Conservation (phyloP, 2,329 filamentous ascomycete genomes). For the Camptophora hylomeconis region DNA sequence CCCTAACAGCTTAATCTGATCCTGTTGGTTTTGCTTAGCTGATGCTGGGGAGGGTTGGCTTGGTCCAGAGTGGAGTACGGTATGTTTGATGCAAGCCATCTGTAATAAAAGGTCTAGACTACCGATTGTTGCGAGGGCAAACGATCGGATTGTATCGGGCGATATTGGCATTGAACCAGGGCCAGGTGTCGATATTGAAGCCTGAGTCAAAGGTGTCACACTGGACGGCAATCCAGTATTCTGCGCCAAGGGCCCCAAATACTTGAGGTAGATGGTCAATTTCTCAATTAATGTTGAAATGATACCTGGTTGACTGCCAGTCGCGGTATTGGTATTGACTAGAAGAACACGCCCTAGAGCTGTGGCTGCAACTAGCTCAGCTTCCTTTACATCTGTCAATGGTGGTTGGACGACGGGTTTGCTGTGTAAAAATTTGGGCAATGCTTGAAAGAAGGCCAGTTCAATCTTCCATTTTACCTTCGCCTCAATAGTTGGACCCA, state of each 20-base stretch:
- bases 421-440: conserved; percentile 6
- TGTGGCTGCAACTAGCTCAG: conserved; percentile 1
- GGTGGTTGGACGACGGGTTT: conserved; percentile 1
- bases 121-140: conserved; percentile 5
- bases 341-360: conserved; percentile 3
- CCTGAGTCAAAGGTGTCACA: no score
- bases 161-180: no score
- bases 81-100: conserved; percentile 9
- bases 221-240: no score
- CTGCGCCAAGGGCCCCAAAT: no score
- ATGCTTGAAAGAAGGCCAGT: conserved; percentile 25
- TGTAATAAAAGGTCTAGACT: conserved; percentile 11
- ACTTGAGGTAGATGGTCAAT: conserved; percentile 12
- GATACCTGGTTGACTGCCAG: conserved; percentile 3
- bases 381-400: conserved; percentile 1
- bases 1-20: conserved; percentile 15
- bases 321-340: not conserved
- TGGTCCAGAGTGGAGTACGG: conserved; percentile 3
- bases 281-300: conserved; percentile 12
- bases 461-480: conserved; percentile 30
- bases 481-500: conserved; percentile 10
- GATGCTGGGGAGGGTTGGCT: conserved; percentile 3
- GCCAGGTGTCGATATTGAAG: no score
- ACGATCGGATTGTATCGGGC: conserved; percentile 1
- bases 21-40: conserved; percentile 11